phyloP scores from a whole-genome alignment of 768 basidiomycete species.

The Boletus sp. region DNA sequence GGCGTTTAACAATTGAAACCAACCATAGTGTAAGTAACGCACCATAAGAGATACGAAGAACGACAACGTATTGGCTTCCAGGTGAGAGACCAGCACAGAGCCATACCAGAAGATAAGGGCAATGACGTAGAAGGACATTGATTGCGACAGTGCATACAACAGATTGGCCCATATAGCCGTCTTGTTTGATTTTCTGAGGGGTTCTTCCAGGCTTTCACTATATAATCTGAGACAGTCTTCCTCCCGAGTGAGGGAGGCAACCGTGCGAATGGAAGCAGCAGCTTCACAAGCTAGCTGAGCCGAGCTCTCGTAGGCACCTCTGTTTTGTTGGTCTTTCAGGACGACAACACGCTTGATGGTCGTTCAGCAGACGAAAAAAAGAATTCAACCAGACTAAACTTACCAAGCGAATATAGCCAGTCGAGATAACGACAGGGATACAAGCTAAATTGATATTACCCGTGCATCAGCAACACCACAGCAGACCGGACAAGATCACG shows the following conservation, averaged over 20 bases:
- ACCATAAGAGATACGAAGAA: constrained; percentile 90
- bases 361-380: constrained; percentile 6
- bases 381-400: constrained; percentile 17
- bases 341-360: constrained; percentile 69
- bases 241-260: constrained; percentile 86
- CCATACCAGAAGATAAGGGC: constrained; percentile 84
- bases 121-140: constrained; percentile 76
- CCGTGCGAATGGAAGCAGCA: constrained; percentile 85
- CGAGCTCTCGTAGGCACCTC: constrained; percentile 72
- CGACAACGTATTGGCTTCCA: constrained; percentile 51
- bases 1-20: background rate
- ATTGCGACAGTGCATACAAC: constrained; percentile 74
- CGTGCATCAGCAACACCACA: background rate
- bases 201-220: constrained; percentile 67
- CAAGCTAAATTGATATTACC: constrained; percentile 41
- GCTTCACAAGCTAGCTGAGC: constrained; percentile 93
- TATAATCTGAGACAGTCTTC: constrained; percentile 72
- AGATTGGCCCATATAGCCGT: constrained; percentile 63
- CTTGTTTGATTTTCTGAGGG: constrained; percentile 62
- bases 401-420: constrained; percentile 83
- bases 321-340: constrained; percentile 81
- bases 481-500: background rate
- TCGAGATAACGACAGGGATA: constrained; percentile 62
- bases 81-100: constrained; percentile 54
- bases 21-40: constrained; percentile 13